phyloP scores from a whole-genome alignment of 305 asterid species.

The Fraxinus sp. region DNA sequence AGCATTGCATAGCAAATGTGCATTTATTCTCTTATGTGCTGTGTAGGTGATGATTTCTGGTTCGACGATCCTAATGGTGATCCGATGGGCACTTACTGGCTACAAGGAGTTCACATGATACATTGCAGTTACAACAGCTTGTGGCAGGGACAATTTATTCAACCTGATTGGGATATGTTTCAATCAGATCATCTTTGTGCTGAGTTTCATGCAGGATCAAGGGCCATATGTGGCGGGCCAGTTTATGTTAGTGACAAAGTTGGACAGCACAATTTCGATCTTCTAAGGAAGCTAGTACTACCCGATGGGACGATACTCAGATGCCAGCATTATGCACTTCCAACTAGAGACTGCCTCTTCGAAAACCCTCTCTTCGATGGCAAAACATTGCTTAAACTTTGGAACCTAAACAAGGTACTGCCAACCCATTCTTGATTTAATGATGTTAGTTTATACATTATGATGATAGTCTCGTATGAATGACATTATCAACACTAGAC shows the following conservation, averaged over 20 bases:
- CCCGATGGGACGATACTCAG: conserved; percentile 45
- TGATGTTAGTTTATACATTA: not conserved
- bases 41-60: conserved; percentile 56
- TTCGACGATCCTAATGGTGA: conserved; percentile 50
- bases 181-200: conserved; percentile 45
- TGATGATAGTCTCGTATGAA: not conserved
- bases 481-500: not conserved
- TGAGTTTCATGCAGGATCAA: conserved; percentile 42
- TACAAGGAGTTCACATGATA: conserved; percentile 56
- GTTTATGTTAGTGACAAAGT: conserved; percentile 45
- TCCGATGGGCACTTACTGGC: conserved; percentile 49
- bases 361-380: conserved; percentile 46
- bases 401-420: conserved; percentile 46
- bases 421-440: not conserved
- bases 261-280: conserved; percentile 37
- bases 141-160: conserved; percentile 50
- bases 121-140: conserved; percentile 50
- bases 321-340: conserved; percentile 47
- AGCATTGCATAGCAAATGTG: not conserved
- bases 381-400: conserved; percentile 39
- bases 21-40: not conserved
- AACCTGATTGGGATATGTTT: conserved; percentile 57
- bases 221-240: conserved; percentile 50
- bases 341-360: conserved; percentile 47
- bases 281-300: conserved; percentile 39